Evolutionary conservation across 345 rosid species (phyloP), one percentile per base, ranked within the genome.

Genomic region (Physaria fendleri): DNA sequence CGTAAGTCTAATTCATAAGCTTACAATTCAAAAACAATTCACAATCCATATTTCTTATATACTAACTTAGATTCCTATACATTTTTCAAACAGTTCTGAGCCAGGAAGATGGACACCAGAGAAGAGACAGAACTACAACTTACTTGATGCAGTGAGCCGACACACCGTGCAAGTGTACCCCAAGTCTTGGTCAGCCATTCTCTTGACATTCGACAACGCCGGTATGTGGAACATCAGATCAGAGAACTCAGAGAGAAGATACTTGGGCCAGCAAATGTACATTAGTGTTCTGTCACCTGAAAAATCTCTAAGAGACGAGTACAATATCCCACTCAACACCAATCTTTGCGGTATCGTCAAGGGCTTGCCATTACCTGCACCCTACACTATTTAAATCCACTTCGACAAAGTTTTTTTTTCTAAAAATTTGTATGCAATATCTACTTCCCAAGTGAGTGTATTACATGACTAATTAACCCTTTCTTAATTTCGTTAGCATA

Each of bases 201-300:
- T 86, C 8, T 57, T 86, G 76, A 82, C 97, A 5, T 82, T 86
- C 49, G 95, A 89, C 76, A 89, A 89, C 5, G 80, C 84, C 0
- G 94, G 96, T 15, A 85, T 85, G 95, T 89, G 97, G 97, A 89
- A 84, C 75, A 15, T 89, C 6, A 80, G 92, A 67, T 86, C 97
- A 0, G 85, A 87, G 58, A 43, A 71, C 47, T 39, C 45, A 66
- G 95, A 87, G 75, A 85, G 79, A 48, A 56, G 72, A 5, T 83
- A 80, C 73, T 77, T 90, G 1, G 97, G 97, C 0, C 81, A 90
- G 13, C 87, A 90, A 35, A 54, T 87, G 18, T 90, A 87, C 35
- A 40, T 71, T 3, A 89, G 95, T 11, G 84, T 83, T 56, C 68
- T 69, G 0, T 84, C 88, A 2, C 97, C 93, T 0, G 79, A 58